Percentiles rank a stretch among this genome's conserved stretches.
Evolutionary conservation across 2,329 filamentous ascomycete genomes (phyloP).

Genomic region (Claviceps lovelessii): DNA sequence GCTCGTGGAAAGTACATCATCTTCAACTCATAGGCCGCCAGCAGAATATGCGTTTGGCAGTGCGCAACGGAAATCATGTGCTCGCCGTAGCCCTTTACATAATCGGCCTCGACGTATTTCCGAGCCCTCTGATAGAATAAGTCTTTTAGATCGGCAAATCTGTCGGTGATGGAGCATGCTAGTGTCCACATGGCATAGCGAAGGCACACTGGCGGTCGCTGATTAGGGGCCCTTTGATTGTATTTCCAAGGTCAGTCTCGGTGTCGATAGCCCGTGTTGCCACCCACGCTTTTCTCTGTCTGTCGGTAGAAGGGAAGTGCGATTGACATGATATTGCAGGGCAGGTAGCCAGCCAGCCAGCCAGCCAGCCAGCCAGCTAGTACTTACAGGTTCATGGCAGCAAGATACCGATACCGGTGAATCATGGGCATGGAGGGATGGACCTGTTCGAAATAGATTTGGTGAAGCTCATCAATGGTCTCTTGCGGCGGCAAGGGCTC

Average conservation of each 20-base stretch:
- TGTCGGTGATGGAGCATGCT: constrained; percentile 73
- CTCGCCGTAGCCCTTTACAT: constrained; percentile 86
- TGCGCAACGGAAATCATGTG: constrained; percentile 74
- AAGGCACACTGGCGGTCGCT: constrained; percentile 73
- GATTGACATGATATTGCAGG: background rate
- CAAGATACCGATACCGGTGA: constrained; percentile 73
- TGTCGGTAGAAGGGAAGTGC: no score
- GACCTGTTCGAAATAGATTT: constrained; percentile 81
- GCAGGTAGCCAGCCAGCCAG: background rate
- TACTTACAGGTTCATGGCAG: constrained; percentile 66
- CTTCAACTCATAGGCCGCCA: constrained; percentile 84
- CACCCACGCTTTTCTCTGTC: background rate
- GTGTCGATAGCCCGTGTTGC: background rate
- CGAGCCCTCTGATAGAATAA: constrained; percentile 81
- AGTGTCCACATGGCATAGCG: constrained; percentile 95
- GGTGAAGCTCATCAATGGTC: constrained; percentile 71
- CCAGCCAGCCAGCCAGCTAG: no score
- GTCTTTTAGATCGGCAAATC: constrained; percentile 64
- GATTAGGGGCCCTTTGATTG: constrained; percentile 51
- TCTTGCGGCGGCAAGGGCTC: constrained; percentile 45
- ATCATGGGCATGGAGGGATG: constrained; percentile 80
- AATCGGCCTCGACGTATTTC: constrained; percentile 81
- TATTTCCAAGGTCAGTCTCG: no score
- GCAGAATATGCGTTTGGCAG: constrained; percentile 69
- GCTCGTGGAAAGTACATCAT: constrained; percentile 94